Evolutionary conservation across 2,329 filamentous ascomycete species (phyloP), one percentile per base, ranked within the genome.

Genomic region (Arthroderma sp.): DNA sequence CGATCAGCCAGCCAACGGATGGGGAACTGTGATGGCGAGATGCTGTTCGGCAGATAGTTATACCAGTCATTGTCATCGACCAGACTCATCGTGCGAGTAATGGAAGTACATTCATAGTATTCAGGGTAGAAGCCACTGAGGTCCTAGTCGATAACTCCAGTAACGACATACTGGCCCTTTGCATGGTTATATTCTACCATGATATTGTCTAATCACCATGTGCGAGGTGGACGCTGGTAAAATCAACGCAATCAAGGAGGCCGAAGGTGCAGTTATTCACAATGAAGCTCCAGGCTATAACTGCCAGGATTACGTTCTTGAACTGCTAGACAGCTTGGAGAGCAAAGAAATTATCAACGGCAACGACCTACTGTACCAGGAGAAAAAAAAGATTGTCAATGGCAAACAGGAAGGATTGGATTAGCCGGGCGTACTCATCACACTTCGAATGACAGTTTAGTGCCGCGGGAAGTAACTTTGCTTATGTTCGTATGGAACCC

Each of bases 141-240:
- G 32, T 60, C 57, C 58, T 57, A 61, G 40, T 61, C 57, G 43
- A 61, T 54, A 34, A 59, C 54, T 6, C 57, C 54, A 37, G 50
- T 54, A 7, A 60, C 47, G 3, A 44, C 28, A 40, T 51, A 57
- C 6, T 15, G 10, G 11, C n/a, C 41, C 28, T 41, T 28, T 3
- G 6, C 6, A 10, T 22, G 15, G 15, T 22, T 22, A 22, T 22
- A 9, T 9, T 45, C 39, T 29, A 50, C 47, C 34, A 47, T 50
- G 27, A 50, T 49, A 34, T 49, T 49, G 33, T 36, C 38, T 49
- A 22, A 7, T 46, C 29, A 28, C 36, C 37, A 3, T 49, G 4
- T 40, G 40, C n/a, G 31, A 49, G 8, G 15, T 43, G 4, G 41
- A 44, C 29, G 27, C 27, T 8, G 4, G 46, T n/a, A 44, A 45